Evolutionary conservation across 2,329 filamentous ascomycete genomes (phyloP).

Genomic region (Arthrobotrys conoides): DNA sequence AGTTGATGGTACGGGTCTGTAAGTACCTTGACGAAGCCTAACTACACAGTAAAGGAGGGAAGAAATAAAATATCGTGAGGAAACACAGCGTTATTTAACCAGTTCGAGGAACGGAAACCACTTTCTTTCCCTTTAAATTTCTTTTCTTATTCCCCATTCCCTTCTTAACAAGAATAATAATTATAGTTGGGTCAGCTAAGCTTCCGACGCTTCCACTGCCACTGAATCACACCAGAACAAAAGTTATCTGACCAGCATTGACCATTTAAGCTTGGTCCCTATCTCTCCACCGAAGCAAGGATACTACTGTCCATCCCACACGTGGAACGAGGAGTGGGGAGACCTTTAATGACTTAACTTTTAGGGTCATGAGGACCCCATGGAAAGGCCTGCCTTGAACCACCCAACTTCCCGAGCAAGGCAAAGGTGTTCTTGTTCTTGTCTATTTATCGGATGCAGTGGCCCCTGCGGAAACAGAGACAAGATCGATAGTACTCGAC

Average conservation of each 20-base stretch:
- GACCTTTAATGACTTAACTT: background rate
- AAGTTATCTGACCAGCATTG: conserved; percentile 17
- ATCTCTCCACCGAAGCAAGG: conserved; percentile 33
- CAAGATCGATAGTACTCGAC: background rate
- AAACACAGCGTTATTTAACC: conserved; percentile 28
- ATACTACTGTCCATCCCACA: conserved; percentile 16
- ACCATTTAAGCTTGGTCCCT: conserved; percentile 4
- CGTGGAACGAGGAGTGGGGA: conserved; percentile 40
- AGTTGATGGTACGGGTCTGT: background rate
- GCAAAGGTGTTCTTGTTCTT: conserved; percentile 43
- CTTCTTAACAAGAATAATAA: background rate
- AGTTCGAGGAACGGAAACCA: background rate
- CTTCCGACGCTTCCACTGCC: conserved; percentile 36
- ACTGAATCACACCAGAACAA: conserved; percentile 7
- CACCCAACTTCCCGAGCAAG: conserved; percentile 30
- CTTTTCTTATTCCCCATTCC: background rate
- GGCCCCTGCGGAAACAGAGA: conserved; percentile 11
- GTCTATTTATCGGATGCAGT: conserved; percentile 9
- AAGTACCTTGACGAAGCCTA: conserved; percentile 3
- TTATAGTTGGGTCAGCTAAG: conserved; percentile 19
- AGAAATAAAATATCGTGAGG: background rate
- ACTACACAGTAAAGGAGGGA: background rate
- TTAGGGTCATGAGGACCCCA: background rate
- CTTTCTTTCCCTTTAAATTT: too few species aligned
- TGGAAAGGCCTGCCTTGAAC: conserved; percentile 40